Conservation (phyloP, 768 basidiomycete species). For the Phylloporus sp. region DNA sequence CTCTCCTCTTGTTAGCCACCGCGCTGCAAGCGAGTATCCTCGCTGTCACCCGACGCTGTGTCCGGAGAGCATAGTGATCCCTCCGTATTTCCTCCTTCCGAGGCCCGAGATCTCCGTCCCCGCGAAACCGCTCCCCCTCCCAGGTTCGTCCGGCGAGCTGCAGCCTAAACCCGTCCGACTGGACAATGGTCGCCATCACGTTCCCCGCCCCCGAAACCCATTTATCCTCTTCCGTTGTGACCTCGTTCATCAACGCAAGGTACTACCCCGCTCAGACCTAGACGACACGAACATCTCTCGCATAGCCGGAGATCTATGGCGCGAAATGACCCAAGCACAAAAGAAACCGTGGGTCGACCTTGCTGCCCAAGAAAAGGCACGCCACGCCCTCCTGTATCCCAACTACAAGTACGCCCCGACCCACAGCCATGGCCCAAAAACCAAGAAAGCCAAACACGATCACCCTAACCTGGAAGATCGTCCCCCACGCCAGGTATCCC, state of each 20-base stretch:
- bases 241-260: slow-evolving; percentile 58
- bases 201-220: slow-evolving; percentile 70
- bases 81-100: slow-evolving; percentile 9
- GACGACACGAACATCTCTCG: slow-evolving; percentile 68
- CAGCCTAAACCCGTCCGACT: slow-evolving; percentile 14
- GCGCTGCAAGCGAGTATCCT: slow-evolving; percentile 9
- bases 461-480: slow-evolving; percentile 5
- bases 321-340: slow-evolving; percentile 42
- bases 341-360: slow-evolving; percentile 47
- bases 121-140: slow-evolving; percentile 21
- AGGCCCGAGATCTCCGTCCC: slow-evolving; percentile 2
- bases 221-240: slow-evolving; percentile 79
- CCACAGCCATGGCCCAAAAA: slow-evolving; percentile 17
- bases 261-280: slow-evolving; percentile 49
- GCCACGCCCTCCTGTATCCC: slow-evolving; percentile 38
- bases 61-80: slow-evolving; percentile 6
- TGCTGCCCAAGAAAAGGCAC: slow-evolving; percentile 45
- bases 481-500: slow-evolving; percentile 10
- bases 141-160: slow-evolving; percentile 22
- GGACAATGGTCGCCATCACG: slow-evolving; percentile 37
- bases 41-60: slow-evolving; percentile 2
- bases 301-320: slow-evolving; percentile 65
- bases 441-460: slow-evolving; percentile 18
- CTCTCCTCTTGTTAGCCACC: slow-evolving; percentile 6
- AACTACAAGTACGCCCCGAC: slow-evolving; percentile 40